Percentiles rank a stretch among this genome's conserved stretches.
phyloP scores from a whole-genome alignment of 768 basidiomycete species.

The Phaffia tasmanica region DNA sequence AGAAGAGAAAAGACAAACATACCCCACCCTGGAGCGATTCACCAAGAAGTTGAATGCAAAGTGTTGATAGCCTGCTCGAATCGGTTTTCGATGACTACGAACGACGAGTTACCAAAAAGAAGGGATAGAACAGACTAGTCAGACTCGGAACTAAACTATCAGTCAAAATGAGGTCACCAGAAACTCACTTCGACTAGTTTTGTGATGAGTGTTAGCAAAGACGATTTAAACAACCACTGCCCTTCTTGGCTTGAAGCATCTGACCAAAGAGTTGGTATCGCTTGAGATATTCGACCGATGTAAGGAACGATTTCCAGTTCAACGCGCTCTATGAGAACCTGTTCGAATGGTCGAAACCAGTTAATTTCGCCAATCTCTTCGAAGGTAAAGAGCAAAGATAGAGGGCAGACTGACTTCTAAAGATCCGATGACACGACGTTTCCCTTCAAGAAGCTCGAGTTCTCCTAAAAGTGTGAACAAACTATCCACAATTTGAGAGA shows the following conservation, averaged over 20 bases:
- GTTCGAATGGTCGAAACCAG: not conserved
- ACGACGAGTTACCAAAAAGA: too few relatives aligned
- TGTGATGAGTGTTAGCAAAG: conserved; percentile 9
- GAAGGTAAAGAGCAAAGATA: not conserved
- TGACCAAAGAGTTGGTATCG: conserved; percentile 19
- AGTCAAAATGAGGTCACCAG: too few relatives aligned
- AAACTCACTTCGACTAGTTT: conserved; percentile 21
- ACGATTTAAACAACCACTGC: conserved; percentile 23
- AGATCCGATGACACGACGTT: conserved; percentile 12
- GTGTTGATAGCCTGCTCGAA: conserved; percentile 5
- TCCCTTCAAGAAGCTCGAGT: conserved; percentile 19
- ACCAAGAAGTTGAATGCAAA: conserved; percentile 16
- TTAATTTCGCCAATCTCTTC: not conserved
- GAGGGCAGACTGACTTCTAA: conserved; percentile 5
- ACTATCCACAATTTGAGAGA: conserved; percentile 8
- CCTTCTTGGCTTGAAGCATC: conserved; percentile 15
- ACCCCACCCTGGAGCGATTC: conserved; percentile 13
- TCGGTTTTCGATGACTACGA: conserved; percentile 12
- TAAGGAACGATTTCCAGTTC: conserved; percentile 20
- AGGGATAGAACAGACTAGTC: not conserved
- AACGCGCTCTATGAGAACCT: conserved; percentile 24
- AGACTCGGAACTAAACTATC: not conserved
- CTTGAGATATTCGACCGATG: conserved; percentile 4
- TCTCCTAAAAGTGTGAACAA: conserved; percentile 21
- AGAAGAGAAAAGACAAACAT: not conserved